These are phyloP conservation scores for Musa beccarii DNA, from an alignment of 176 grass and related monocot species.

Conservation along the genomic window DNA sequence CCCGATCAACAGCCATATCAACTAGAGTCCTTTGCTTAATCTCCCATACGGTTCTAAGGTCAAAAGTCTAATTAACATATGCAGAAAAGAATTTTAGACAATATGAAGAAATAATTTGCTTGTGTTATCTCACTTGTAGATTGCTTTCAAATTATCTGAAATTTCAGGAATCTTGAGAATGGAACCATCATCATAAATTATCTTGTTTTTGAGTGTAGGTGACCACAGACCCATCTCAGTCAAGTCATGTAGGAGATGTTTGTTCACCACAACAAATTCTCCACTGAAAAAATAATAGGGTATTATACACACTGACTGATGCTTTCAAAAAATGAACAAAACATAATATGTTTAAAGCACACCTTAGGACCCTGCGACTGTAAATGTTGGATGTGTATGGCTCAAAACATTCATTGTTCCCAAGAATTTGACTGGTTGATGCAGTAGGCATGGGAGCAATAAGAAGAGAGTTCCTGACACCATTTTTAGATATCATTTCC, in stretches of 20 bases:
- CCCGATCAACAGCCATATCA: constrained; percentile 96
- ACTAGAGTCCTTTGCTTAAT: constrained; percentile 98
- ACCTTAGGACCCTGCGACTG: constrained; percentile 77
- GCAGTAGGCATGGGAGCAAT: constrained; percentile 99
- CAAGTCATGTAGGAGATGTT: constrained; percentile 95
- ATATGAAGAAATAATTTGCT: neutral
- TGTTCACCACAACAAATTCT: constrained; percentile 98
- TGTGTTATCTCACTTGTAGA: constrained; percentile 63
- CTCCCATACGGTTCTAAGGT: constrained; percentile 89
- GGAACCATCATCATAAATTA: constrained; percentile 90
- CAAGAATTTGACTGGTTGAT: constrained; percentile 98
- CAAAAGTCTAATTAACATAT: constrained; percentile 12
- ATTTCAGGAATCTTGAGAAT: constrained; percentile 73
- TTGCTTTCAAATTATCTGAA: constrained; percentile 78
- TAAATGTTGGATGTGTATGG: constrained; percentile 88
- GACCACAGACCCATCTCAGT: constrained; percentile 94
- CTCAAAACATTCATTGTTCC: constrained; percentile 91
- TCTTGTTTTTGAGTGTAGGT: constrained; percentile 70
- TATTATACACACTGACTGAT: too few relatives aligned
- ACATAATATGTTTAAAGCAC: constrained; percentile 10
- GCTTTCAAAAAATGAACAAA: constrained; percentile 8
- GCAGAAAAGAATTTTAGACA: constrained; percentile 9
- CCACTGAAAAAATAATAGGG: constrained; percentile 40
- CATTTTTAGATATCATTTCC: constrained; percentile 64
- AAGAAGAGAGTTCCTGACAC: constrained; percentile 89